phyloP scores from a whole-genome alignment of 2,329 filamentous ascomycete species.

The Claviceps sorghi region DNA sequence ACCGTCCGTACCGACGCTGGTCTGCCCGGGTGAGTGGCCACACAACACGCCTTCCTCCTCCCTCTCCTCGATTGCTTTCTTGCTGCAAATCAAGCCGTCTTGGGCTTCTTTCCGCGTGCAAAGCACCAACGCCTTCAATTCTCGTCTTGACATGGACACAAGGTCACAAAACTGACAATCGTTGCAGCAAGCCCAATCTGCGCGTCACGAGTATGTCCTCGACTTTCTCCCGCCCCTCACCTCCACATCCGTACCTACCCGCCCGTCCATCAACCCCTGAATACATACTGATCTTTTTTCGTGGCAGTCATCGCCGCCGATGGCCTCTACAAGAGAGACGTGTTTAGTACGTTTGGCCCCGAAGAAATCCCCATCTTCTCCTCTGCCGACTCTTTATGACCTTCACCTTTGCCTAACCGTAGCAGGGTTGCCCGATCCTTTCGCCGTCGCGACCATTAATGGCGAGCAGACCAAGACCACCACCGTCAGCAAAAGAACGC shows the following conservation, averaged over 20 bases:
- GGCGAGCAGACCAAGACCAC: constrained; percentile 99
- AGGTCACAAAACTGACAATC: constrained; percentile 16
- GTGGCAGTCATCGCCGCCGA: constrained; percentile 86
- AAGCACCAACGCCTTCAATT: neutral
- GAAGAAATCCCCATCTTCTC: neutral
- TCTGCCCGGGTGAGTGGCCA: constrained; percentile 19
- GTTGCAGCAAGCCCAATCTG: constrained; percentile 62
- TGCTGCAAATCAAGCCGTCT: neutral
- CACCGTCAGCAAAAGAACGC: constrained; percentile 85
- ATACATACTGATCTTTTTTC: constrained; percentile 20
- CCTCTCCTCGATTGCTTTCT: constrained; percentile 1
- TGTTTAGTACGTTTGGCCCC: constrained; percentile 65
- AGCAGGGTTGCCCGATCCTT: constrained; percentile 88
- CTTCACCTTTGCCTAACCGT: constrained; percentile 16
- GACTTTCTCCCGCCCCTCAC: constrained; percentile 5
- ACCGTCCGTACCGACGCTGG: constrained; percentile 23
- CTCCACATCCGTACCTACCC: constrained; percentile 5
- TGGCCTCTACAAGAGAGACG: constrained; percentile 97
- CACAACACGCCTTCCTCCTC: constrained; percentile 1
- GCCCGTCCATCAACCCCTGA: constrained; percentile 1
- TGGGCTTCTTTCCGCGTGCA: neutral
- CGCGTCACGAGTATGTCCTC: constrained; percentile 70
- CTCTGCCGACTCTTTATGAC: neutral
- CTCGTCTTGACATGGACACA: neutral
- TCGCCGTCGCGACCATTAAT: constrained; percentile 91